Base-by-base conservation (phyloP, 108 stramenopile genomes). In the Pseudonitzschia multiseries region DNA sequence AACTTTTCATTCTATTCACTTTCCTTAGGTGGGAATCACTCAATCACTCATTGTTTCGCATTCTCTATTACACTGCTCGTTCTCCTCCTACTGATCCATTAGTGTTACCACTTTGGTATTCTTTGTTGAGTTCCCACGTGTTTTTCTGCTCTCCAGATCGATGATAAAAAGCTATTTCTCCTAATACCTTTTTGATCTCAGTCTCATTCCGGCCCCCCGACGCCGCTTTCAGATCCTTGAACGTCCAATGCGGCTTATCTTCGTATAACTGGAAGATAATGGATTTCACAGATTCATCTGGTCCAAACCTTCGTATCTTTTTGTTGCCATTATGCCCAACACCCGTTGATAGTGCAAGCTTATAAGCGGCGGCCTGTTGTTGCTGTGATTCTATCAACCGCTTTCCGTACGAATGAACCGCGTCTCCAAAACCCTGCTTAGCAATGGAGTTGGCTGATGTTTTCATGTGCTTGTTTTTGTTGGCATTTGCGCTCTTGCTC, bases 71-170 rank as follows among this genome's bases (percentile, higher is more conserved):
- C 9, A n/a, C 43, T 68, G 69, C 29, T 27, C 56, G 8, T 15
- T 57, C 32, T 42, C n/a, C 69, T 24, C 21, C 60, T 46, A 15
- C 18, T 24, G 71, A 44, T 6, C 42, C 44, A n/a, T 48, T 68
- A 14, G 60, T 71, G 41, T 79, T 79, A 9, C 66, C 66, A 67
- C 66, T 48, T 53, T 84, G 83, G 69, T 80, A 84, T 28, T 84
- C 83, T 67, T 80, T 80, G 8, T 70, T 60, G 48, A 84, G 62
- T 43, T 80, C 79, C 83, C 83, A 84, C 48, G 76, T 85, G 65
- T 84, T 89, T 81, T 92, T 94, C 68, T 89, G 79, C 78, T 92
- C 93, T 13, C 93, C 93, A 24, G 75, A 83, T 43, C 88, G 80
- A 76, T 91, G 89, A 79, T 88, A 94, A 15, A 88, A 86, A 9